Base-by-base conservation (phyloP, 805 yeast species). In the Lipomyces japonicus region DNA sequence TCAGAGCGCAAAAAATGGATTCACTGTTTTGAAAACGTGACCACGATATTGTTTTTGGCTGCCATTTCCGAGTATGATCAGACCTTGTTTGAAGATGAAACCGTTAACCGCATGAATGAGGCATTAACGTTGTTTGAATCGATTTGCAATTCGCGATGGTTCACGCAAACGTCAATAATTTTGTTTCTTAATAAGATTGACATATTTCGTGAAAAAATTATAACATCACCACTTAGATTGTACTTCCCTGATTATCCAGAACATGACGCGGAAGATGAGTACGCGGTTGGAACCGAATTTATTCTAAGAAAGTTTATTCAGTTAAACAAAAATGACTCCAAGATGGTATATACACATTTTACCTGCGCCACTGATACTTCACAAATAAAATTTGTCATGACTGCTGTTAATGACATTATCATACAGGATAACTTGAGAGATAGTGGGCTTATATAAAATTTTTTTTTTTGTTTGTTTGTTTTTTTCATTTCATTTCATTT, bases 281-380 rank as follows among this genome's bases (percentile, higher is more conserved):
- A 75, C 9, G 83, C 81, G 43, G 83, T 80, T 37, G 91, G 87
- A 2, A 64, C 82, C 19, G 75, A 76, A 57, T 89, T 79, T 63
- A 84, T 91, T 63, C 95, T 86, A 62, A 71, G 72, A 37, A 69
- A 79, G 43, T 86, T 89, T 59, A 63, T 83, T 50, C 72, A 77
- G 46, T 66, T 86, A 52, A 87, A 89, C 65, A 71, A 78, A 53
- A 66, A 76, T 2, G 76, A 80, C 28, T 75, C 79, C 41, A 79
- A 81, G 56, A 91, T 89, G n/a, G 77, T 93, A 28, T 93, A 93
- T 65, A 84, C 87, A 21, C 96, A 89, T 69, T 73, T 89, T 58
- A 93, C 98, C 0, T 89, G 97, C 70, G 98, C 98, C 0, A 93
- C 98, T 0, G 97, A 93, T 66, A 79, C 95, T 0, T 74, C 79